These are phyloP conservation scores for Dictyostelium intermedium DNA, from an alignment of 78 protist genomes.

Conservation along the genomic window DNA sequence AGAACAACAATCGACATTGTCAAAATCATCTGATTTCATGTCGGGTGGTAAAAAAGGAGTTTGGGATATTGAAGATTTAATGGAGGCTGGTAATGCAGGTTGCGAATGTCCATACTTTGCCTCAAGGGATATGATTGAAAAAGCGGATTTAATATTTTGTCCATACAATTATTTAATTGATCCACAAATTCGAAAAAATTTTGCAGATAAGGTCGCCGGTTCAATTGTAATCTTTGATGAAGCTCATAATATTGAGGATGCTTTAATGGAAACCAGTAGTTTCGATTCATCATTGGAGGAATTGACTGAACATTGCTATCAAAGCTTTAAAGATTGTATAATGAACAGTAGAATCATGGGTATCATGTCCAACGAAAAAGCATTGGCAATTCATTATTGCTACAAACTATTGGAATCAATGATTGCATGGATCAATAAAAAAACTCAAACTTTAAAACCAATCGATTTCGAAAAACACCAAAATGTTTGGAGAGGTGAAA, in stretches of 20 bases:
- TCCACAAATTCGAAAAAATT: conserved; percentile 43
- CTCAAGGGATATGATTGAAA: conserved; percentile 25
- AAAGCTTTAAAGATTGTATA: not conserved
- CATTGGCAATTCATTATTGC: not conserved
- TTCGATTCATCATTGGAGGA: conserved; percentile 35
- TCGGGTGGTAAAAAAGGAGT: conserved; percentile 4
- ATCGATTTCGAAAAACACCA: conserved; percentile 44
- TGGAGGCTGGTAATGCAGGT: conserved; percentile 1
- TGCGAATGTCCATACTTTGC: conserved; percentile 95
- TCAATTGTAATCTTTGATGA: conserved; percentile 92
- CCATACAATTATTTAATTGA: conserved; percentile 99
- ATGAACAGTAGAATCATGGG: not conserved
- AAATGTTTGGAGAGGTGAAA: not conserved
- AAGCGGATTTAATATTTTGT: conserved; percentile 91
- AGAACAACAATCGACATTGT: not conserved
- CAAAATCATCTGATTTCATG: not conserved
- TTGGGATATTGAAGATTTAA: conserved; percentile 94
- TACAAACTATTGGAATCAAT: not conserved
- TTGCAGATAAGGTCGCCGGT: conserved; percentile 1
- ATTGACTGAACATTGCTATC: not conserved
- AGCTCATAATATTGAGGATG: conserved; percentile 89
- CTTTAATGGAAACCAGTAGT: conserved; percentile 44
- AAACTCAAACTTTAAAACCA: not conserved
- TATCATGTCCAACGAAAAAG: not conserved
- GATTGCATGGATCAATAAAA: not conserved